Evolutionary conservation across 176 grass and related monocot species (phyloP).

Genomic region (Saccharum spontaneum): DNA sequence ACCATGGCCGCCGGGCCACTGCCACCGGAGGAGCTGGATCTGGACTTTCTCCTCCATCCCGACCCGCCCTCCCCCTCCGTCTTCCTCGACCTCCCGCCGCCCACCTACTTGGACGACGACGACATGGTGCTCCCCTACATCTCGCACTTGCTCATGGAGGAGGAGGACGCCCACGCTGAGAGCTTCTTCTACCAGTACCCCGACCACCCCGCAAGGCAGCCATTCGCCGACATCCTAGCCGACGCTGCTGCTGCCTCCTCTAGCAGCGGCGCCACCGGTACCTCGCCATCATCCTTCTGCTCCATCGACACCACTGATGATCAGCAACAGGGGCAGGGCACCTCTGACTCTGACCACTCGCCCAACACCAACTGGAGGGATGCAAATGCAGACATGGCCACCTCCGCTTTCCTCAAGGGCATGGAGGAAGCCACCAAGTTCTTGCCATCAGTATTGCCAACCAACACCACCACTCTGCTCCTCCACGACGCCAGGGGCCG

Average conservation of each 20-base stretch:
- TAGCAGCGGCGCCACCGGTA: not conserved
- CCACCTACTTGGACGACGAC: not conserved
- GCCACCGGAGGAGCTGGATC: slow-evolving; percentile 9
- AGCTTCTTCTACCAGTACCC: slow-evolving; percentile 56
- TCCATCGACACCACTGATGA: not conserved
- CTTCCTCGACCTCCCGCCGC: slow-evolving; percentile 32
- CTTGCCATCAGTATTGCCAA: slow-evolving; percentile 25
- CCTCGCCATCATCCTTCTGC: slow-evolving; percentile 2
- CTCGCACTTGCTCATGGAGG: slow-evolving; percentile 66
- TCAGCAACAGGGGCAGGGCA: no score
- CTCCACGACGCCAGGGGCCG: not conserved
- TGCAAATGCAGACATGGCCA: slow-evolving; percentile 19
- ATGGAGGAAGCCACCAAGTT: slow-evolving; percentile 60
- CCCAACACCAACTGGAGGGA: not conserved
- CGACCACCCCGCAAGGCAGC: slow-evolving; percentile 43
- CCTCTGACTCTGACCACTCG: not conserved
- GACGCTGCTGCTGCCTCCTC: not conserved
- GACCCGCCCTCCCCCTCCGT: slow-evolving; percentile 19
- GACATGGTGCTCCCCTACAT: slow-evolving; percentile 48
- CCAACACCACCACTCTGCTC: not conserved
- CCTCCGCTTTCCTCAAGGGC: slow-evolving; percentile 46
- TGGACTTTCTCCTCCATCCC: not conserved
- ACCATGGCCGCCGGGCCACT: not conserved
- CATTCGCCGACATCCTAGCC: slow-evolving; percentile 50
- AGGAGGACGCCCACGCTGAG: slow-evolving; percentile 45